These are phyloP conservation scores for Luffa acutangula DNA, from an alignment of 306 rosid species.

Conservation along the genomic window DNA sequence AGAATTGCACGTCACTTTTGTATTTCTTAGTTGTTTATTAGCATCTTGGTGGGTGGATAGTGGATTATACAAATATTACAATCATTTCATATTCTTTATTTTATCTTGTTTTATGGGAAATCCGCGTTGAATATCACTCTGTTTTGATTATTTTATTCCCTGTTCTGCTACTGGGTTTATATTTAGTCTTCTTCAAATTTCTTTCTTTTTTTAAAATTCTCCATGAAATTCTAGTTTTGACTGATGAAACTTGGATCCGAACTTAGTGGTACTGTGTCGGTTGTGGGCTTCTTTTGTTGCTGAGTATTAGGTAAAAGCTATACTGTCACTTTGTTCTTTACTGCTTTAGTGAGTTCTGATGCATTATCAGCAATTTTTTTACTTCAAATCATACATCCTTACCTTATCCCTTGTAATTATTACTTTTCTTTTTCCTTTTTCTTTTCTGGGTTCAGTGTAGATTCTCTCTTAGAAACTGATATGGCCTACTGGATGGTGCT, in stretches of 20 bases:
- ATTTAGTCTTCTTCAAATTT: not conserved
- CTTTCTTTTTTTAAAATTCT: not conserved
- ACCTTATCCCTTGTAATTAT: not conserved
- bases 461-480: not conserved
- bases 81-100: not conserved
- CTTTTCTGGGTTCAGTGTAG: not conserved
- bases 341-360: slow-evolving; percentile 25
- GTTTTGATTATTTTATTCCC: not conserved
- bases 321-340: slow-evolving; percentile 28
- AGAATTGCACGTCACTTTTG: not conserved
- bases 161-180: not conserved
- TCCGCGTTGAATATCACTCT: not conserved
- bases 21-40: not conserved
- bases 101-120: not conserved
- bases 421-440: not conserved
- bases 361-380: not conserved
- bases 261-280: slow-evolving; percentile 15
- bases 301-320: slow-evolving; percentile 18
- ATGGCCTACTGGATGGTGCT: not conserved
- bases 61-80: not conserved
- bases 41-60: slow-evolving; percentile 1
- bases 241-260: slow-evolving; percentile 11
- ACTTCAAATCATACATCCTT: not conserved
- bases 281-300: slow-evolving; percentile 21
- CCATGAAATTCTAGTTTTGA: slow-evolving; percentile 2